phyloP scores from a whole-genome alignment of 2,329 filamentous ascomycete genomes.

The Fusarium sacchari region DNA sequence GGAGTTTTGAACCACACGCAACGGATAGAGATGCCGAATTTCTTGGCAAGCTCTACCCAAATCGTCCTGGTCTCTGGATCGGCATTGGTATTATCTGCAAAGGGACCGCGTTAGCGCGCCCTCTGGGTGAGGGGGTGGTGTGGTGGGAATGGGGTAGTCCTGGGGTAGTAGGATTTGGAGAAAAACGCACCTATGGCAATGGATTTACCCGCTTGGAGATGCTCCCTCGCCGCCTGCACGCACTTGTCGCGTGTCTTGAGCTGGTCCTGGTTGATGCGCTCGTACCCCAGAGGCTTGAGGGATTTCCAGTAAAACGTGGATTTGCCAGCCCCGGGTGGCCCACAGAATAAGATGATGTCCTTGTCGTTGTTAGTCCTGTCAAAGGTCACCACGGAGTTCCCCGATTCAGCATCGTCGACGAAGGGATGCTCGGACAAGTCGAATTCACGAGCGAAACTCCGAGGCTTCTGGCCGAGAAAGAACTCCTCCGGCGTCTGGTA shows the following conservation, averaged over 20 bases:
- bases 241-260: conserved; percentile 79
- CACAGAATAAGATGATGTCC: conserved; percentile 87
- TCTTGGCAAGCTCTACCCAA: conserved; percentile 80
- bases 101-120: conserved; percentile 22
- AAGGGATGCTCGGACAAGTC: conserved; percentile 69
- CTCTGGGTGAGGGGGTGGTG: conserved; percentile 21
- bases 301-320: conserved; percentile 88
- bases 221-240: conserved; percentile 75
- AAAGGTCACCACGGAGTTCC: conserved; percentile 53
- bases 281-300: conserved; percentile 81
- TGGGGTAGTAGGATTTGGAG: conserved; percentile 4
- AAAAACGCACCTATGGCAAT: conserved; percentile 79
- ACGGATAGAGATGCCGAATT: conserved; percentile 77
- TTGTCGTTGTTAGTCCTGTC: conserved; percentile 71
- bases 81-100: conserved; percentile 92
- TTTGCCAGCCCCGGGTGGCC: conserved; percentile 90
- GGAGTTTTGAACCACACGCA: conserved; percentile 86
- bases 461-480: conserved; percentile 76
- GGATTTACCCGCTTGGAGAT: conserved; percentile 71
- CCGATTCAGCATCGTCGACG: conserved; percentile 34
- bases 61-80: conserved; percentile 79
- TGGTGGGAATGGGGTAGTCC: conserved; percentile 20
- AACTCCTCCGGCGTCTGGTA: conserved; percentile 94
- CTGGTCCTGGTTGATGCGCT: conserved; percentile 88
- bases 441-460: conserved; percentile 75